Base-by-base conservation (phyloP, 2,329 filamentous ascomycete species). In the Alternaria sp. region DNA sequence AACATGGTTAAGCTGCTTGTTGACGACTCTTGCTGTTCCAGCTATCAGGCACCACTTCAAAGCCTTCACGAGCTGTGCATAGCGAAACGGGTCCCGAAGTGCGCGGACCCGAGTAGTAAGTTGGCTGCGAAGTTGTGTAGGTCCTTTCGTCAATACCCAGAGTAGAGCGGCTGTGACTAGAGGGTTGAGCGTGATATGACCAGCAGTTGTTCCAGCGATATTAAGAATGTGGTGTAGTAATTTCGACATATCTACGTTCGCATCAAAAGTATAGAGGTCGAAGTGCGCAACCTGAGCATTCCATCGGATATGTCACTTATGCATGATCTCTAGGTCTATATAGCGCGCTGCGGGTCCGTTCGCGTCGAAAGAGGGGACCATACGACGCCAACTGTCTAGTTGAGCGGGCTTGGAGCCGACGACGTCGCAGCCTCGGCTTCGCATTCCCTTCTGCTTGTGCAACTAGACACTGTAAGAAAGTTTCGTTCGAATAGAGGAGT, bases 1-100 rank as follows among this genome's bases (percentile, higher is more conserved):
- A 12, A 77, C 56, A 8, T 67, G 63, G 30, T 78, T 80, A 6
- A 80, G 65, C 30, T 67, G 63, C 18, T 65, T 63, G 45, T 79
- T 79, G 23, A 71, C 56, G 1, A 61, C 69, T 66, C 65, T 69
- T 51, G 72, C 60, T 3, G 82, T 43, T 5, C 82, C 81, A 7
- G 79, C 54, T 2, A 68, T 71, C 18, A 80, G 63, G 18, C 78
- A 67, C 70, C 68, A 70, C 45, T 78, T 78, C 43, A 80, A 63
- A 2, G 64, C 64, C 23, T 70, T 75, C 21, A 76, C 51, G 41
- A 78, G 57, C 14, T 55, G 63, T 4, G 65, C 67, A 55, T 73
- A 62, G 1, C 60, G 60, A 18, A 37, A n/a, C 10, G 77, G 68
- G 54, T 77, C 70, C 6, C 70, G 66, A 23, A 80, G 69, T 20